phyloP scores from a whole-genome alignment of 1,284 basidiomycete genomes.

The Heterobasidion parviporum region DNA sequence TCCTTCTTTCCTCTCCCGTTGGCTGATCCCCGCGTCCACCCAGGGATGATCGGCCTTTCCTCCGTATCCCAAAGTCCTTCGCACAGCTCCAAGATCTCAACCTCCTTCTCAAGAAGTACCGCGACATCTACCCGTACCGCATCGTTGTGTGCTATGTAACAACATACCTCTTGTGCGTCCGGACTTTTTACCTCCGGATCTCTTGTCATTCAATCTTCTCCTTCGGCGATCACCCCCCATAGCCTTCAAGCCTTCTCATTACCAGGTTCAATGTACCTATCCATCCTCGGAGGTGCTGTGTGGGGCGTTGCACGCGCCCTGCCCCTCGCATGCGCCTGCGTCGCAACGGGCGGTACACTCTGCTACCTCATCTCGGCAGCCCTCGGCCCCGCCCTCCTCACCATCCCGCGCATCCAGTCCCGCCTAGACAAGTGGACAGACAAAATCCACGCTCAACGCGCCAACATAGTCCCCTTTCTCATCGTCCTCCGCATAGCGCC shows the following conservation, averaged over 20 bases:
- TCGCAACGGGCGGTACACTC: conserved; percentile 85
- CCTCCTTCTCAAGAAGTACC: conserved; percentile 79
- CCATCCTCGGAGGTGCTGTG: conserved; percentile 92
- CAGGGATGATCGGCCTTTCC: conserved; percentile 65
- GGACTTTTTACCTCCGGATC: not conserved
- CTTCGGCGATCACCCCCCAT: conserved; percentile 12
- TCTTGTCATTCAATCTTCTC: conserved; percentile 1
- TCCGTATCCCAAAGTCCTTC: conserved; percentile 81
- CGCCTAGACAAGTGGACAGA: conserved; percentile 76
- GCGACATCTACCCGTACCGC: conserved; percentile 74
- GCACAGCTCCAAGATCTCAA: conserved; percentile 77
- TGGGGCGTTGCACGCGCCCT: conserved; percentile 91
- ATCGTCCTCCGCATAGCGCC: conserved; percentile 92
- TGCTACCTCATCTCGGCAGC: conserved; percentile 91
- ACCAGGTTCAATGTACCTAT: conserved; percentile 97
- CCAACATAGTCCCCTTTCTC: conserved; percentile 83
- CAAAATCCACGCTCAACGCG: conserved; percentile 63
- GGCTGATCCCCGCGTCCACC: conserved; percentile 2
- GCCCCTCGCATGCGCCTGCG: conserved; percentile 86
- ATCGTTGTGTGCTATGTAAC: conserved; percentile 78
- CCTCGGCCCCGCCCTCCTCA: conserved; percentile 83
- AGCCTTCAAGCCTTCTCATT: conserved; percentile 95
- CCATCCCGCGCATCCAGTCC: conserved; percentile 77
- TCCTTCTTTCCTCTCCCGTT: not conserved
- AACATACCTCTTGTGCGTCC: conserved; percentile 84